These are phyloP conservation scores for Lachnum nothofagi DNA, from an alignment of 2,329 filamentous ascomycete genomes.

Conservation along the genomic window DNA sequence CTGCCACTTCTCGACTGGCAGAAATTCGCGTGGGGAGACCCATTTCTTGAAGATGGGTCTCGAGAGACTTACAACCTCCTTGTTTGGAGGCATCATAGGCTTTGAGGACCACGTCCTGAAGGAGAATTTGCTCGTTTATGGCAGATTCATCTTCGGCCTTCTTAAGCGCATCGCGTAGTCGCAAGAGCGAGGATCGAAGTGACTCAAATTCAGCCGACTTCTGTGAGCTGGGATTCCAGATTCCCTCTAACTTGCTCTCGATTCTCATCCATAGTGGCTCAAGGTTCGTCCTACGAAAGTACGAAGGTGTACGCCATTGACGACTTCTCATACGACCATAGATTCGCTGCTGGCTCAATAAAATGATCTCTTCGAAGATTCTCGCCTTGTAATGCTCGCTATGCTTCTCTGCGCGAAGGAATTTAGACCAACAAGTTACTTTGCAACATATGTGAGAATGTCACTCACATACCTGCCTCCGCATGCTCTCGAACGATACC, in stretches of 20 bases:
- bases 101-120: constrained; percentile 4
- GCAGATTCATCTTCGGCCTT: background rate
- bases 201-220: background rate
- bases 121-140: background rate
- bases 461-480: constrained; percentile 1
- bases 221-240: background rate
- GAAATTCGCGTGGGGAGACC: background rate
- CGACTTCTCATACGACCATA: background rate
- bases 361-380: constrained; percentile 4
- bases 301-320: background rate
- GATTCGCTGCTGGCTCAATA: constrained; percentile 3
- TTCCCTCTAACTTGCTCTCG: background rate
- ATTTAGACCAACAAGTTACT: background rate
- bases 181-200: background rate
- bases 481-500: constrained; percentile 7
- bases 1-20: background rate
- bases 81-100: constrained; percentile 3
- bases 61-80: constrained; percentile 1
- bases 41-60: background rate
- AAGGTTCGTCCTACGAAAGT: background rate
- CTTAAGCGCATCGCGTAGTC: background rate
- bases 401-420: background rate
- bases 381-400: background rate
- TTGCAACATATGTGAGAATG: background rate
- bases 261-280: background rate